These are phyloP conservation scores for Coelastrella sp. DNA, from an alignment of 139 green algal species.

Conservation along the genomic window DNA sequence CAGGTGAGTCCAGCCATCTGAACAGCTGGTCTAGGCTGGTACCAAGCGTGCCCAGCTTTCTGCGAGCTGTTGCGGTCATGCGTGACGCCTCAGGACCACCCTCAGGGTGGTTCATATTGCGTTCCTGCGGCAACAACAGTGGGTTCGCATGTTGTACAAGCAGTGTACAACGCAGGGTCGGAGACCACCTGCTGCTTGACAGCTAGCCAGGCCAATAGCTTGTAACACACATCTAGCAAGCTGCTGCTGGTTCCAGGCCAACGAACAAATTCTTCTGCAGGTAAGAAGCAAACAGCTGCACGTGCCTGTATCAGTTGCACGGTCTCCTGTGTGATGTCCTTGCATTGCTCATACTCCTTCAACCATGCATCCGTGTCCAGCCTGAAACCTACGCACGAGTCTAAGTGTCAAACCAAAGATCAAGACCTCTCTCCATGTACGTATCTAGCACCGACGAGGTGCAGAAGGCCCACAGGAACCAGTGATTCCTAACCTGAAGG, in stretches of 20 bases:
- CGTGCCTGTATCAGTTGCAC: constrained; percentile 84
- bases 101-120: constrained; percentile 76
- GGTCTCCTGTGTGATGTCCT: constrained; percentile 74
- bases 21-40: constrained; percentile 74
- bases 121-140: constrained; percentile 69
- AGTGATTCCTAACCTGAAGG: no score
- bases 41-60: constrained; percentile 85
- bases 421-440: no score
- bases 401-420: no score
- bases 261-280: no score
- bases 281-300: constrained; percentile 21
- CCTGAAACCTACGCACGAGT: constrained; percentile 67
- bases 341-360: constrained; percentile 78
- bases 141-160: no score
- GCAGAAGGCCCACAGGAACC: no score
- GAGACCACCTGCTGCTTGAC: no score
- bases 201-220: no score
- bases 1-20: constrained; percentile 67
- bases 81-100: constrained; percentile 82
- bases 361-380: constrained; percentile 78
- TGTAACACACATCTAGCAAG: no score
- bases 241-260: no score
- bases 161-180: no score
- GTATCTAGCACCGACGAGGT: no score
- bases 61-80: constrained; percentile 80